A percentile compares a stretch with the other conserved stretches of the same genome.
Conservation (phyloP, 768 basidiomycete species). For the Auricularia sp. region DNA sequence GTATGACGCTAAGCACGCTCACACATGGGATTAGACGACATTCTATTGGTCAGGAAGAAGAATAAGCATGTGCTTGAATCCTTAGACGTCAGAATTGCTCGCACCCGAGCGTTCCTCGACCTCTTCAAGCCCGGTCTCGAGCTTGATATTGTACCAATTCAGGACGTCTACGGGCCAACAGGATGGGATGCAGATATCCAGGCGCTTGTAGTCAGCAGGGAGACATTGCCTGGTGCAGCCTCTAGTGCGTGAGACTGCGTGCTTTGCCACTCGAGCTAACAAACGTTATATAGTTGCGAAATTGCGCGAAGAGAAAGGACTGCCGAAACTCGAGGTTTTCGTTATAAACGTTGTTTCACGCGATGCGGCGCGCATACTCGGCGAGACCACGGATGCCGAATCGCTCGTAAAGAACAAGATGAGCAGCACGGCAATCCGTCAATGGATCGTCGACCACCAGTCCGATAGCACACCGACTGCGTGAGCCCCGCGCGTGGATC, state of each 20-base stretch:
- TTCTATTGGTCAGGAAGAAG: slow-evolving; percentile 59
- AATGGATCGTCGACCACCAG: slow-evolving; percentile 58
- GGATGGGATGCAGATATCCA: slow-evolving; percentile 82
- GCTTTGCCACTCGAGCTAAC: not conserved
- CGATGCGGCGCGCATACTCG: slow-evolving; percentile 38
- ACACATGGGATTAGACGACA: slow-evolving; percentile 41
- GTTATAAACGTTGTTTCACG: slow-evolving; percentile 87
- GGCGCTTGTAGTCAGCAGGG: slow-evolving; percentile 82
- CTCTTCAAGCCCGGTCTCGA: slow-evolving; percentile 58
- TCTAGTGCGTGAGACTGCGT: slow-evolving; percentile 44
- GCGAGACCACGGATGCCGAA: slow-evolving; percentile 54
- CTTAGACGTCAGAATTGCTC: slow-evolving; percentile 42
- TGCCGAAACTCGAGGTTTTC: slow-evolving; percentile 57
- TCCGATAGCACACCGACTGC: no score
- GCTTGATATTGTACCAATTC: slow-evolving; percentile 62
- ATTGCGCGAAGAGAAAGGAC: slow-evolving; percentile 41
- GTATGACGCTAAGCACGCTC: not conserved
- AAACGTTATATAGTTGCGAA: slow-evolving; percentile 43
- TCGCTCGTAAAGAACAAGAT: slow-evolving; percentile 73
- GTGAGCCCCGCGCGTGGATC: no score
- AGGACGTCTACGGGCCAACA: slow-evolving; percentile 88
- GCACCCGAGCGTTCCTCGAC: slow-evolving; percentile 57
- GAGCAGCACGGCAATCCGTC: slow-evolving; percentile 87
- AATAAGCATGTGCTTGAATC: slow-evolving; percentile 59
- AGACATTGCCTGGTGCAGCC: slow-evolving; percentile 69